Base-by-base conservation (phyloP, 2,329 filamentous ascomycete genomes). In the Drechslera avenae region DNA sequence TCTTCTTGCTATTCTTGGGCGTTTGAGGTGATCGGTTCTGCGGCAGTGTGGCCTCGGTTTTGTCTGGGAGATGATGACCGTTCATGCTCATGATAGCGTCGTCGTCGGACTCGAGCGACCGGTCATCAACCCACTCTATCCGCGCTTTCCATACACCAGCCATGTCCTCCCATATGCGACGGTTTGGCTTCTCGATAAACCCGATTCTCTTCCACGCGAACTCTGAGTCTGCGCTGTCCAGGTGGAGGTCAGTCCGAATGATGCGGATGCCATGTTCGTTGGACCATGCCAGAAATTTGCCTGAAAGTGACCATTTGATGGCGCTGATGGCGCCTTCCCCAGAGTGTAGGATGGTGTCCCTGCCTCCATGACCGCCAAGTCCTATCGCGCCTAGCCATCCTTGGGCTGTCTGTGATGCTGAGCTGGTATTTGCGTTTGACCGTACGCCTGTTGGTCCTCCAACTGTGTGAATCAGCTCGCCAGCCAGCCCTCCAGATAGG, bases 191-290 rank as follows among this genome's bases (percentile, higher is more conserved):
- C 68, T 96, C 91, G 53, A 96, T 87, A 69, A 97, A 93, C 18
- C 90, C 92, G 56, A 99, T 90, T 8, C 93, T 84, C 73, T 94
- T 96, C 95, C 95, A 99, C 2, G 92, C 90, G 59, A 88, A 86
- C 13, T 97, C 92, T 1, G 82, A 78, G 66, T 96, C 88, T 10
- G 82, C 81, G 56, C 80, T 86, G 5, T 95, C 90, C 4, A 97
- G 80, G 61, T 92, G 85, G 16, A 95, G 69, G 69, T 94, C 90
- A 4, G 91, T 91, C 31, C 94, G 85, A 92, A 97, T 97, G 54
- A 99, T 94, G 72, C 97, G 97, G 70, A 97, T 95, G 3, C 94
- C 94, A 66, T 95, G 88, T 73, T 99, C 94, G 66, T 97, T 99
- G 33, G 96, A 82, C 94, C 94, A 99, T 0, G 87, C 90, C 1